phyloP scores from a whole-genome alignment of 2,329 filamentous ascomycete species.

The Albophoma yamanashiensis region DNA sequence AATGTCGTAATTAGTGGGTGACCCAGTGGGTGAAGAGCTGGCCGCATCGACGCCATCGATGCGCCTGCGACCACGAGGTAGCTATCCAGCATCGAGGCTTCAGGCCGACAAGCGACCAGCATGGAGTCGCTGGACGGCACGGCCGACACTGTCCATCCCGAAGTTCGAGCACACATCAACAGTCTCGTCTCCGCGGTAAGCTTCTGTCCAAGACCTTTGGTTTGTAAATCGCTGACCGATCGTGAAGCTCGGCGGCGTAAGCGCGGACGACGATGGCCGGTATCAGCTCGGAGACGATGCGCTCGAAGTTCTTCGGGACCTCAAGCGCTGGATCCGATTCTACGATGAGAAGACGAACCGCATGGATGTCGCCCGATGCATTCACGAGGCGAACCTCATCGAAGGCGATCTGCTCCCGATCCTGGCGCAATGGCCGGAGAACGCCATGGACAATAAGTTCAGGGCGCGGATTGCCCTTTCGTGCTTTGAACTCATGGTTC shows the following conservation, averaged over 20 bases:
- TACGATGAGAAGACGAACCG: slow-evolving; percentile 91
- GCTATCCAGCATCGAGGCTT: neutral
- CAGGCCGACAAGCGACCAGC: neutral
- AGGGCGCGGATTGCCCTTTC: slow-evolving; percentile 72
- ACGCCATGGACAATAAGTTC: slow-evolving; percentile 59
- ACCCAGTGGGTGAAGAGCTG: neutral
- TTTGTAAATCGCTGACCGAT: slow-evolving; percentile 6
- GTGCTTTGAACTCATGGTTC: slow-evolving; percentile 82
- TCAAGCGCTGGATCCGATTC: slow-evolving; percentile 90
- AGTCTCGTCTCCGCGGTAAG: slow-evolving; percentile 86
- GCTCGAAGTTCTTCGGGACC: slow-evolving; percentile 79
- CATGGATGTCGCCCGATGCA: slow-evolving; percentile 86
- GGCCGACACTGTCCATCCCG: slow-evolving; percentile 67
- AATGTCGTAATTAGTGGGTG: neutral
- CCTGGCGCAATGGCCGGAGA: slow-evolving; percentile 69
- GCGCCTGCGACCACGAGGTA: neutral
- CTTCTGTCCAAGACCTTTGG: slow-evolving; percentile 12
- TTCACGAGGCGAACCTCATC: slow-evolving; percentile 87
- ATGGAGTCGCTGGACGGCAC: slow-evolving; percentile 46
- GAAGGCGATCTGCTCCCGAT: slow-evolving; percentile 86
- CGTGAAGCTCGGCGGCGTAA: slow-evolving; percentile 69
- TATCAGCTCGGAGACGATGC: slow-evolving; percentile 93
- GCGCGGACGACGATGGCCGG: slow-evolving; percentile 65
- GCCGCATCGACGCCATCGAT: neutral
- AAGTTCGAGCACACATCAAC: slow-evolving; percentile 87